These are phyloP conservation scores for Fusarium foetens DNA, from an alignment of 2,329 filamentous ascomycete species.

Conservation along the genomic window DNA sequence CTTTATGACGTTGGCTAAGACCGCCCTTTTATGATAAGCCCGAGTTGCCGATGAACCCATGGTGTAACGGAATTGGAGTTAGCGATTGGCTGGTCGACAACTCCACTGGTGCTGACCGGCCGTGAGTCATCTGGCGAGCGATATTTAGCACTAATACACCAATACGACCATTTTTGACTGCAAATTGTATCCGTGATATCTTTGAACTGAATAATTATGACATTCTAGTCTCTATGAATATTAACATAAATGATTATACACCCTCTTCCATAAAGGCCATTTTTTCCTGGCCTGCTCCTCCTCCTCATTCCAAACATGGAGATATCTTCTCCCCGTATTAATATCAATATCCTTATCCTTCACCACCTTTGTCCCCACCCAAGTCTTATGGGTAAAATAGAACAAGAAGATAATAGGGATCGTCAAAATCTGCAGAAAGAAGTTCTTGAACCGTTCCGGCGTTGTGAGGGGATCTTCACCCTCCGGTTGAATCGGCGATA, in stretches of 20 bases:
- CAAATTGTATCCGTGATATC: rapidly evolving
- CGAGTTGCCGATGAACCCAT: not conserved
- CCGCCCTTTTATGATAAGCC: not conserved
- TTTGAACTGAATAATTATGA: not conserved
- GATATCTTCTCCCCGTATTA: slow-evolving; percentile 82
- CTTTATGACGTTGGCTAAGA: not conserved
- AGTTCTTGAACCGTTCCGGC: slow-evolving; percentile 64
- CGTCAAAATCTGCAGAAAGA: slow-evolving; percentile 77
- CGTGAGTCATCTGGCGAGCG: slow-evolving; percentile 5
- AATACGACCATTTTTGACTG: not conserved
- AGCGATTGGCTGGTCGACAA: not conserved
- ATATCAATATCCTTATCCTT: slow-evolving; percentile 81
- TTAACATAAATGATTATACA: slow-evolving; percentile 77
- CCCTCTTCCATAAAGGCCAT: slow-evolving; percentile 80
- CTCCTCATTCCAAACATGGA: slow-evolving; percentile 84
- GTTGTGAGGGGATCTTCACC: not conserved
- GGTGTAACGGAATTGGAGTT: not conserved
- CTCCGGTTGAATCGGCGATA: slow-evolving; percentile 69
- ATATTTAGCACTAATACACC: not conserved
- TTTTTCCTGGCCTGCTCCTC: slow-evolving; percentile 69
- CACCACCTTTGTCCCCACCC: slow-evolving; percentile 74
- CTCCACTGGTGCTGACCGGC: slow-evolving; percentile 1
- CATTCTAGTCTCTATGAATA: not conserved
- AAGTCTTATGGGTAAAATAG: slow-evolving; percentile 80
- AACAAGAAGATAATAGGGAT: slow-evolving; percentile 73